phyloP scores from a whole-genome alignment of 345 rosid genomes.

The Eucalyptus victrix region DNA sequence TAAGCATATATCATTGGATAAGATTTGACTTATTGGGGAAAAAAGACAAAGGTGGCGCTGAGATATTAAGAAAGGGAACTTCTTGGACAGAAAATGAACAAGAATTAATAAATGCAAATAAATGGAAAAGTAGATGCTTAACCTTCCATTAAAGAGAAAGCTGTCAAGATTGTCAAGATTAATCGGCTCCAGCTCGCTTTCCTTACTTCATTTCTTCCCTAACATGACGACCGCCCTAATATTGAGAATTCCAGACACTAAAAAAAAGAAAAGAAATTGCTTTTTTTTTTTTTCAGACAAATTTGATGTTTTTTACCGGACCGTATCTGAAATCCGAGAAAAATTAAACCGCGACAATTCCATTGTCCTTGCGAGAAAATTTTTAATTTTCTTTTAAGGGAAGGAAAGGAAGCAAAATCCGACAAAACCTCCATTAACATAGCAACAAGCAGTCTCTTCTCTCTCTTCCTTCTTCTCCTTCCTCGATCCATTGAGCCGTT shows the following conservation, averaged over 20 bases:
- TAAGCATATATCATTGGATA: too few species aligned
- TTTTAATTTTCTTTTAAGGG: background rate
- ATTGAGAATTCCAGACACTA: background rate
- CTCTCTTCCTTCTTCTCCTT: background rate
- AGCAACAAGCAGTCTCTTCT: background rate
- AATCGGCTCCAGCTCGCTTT: background rate
- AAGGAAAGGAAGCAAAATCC: background rate
- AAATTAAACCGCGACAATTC: background rate
- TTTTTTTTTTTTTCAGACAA: background rate
- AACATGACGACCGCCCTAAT: background rate
- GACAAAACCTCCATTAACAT: background rate
- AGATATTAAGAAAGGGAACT: background rate
- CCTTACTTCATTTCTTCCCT: background rate
- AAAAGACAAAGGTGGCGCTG: background rate
- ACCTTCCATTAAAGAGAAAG: background rate
- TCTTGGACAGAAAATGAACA: background rate
- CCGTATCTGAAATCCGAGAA: background rate
- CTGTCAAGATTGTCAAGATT: background rate
- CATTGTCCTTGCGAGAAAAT: background rate
- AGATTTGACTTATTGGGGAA: background rate
- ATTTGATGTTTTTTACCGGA: background rate
- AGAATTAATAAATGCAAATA: background rate
- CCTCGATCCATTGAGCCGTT: background rate
- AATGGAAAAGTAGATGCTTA: background rate
- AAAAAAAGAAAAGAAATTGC: background rate